Conservation (phyloP, 768 basidiomycete genomes). For the Mrakia hoshinonis region DNA sequence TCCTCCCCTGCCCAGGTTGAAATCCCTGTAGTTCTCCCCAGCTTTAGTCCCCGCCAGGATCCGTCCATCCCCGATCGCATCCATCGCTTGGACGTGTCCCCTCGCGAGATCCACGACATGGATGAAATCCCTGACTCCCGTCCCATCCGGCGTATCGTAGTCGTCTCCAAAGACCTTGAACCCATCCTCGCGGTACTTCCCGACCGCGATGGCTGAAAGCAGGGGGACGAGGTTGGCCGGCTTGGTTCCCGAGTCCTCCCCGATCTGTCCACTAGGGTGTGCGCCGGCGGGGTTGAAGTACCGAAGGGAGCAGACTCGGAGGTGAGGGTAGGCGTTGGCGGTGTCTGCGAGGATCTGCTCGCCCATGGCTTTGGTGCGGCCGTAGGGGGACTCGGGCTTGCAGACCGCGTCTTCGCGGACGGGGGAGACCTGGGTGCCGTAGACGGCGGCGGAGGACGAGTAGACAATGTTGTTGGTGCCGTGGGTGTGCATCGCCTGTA, state of each 20-base stretch:
- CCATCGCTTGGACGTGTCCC: too few relatives aligned
- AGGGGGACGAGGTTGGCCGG: slow-evolving; percentile 91
- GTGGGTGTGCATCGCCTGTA: slow-evolving; percentile 58
- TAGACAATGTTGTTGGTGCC: slow-evolving; percentile 83
- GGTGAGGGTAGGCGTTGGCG: slow-evolving; percentile 56
- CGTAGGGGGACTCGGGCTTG: slow-evolving; percentile 84
- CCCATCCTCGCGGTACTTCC: slow-evolving; percentile 61
- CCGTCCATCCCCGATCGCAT: too few relatives aligned
- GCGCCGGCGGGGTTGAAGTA: slow-evolving; percentile 99
- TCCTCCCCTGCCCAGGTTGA: slow-evolving; percentile 89
- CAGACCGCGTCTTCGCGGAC: slow-evolving; percentile 89
- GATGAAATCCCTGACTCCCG: slow-evolving; percentile 19
- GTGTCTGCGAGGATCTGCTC: slow-evolving; percentile 84
- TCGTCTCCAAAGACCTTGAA: slow-evolving; percentile 88
- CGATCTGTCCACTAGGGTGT: slow-evolving; percentile 87
- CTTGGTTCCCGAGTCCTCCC: slow-evolving; percentile 87
- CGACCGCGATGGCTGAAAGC: slow-evolving; percentile 87
- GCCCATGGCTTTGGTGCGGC: slow-evolving; percentile 88
- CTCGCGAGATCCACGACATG: not conserved
- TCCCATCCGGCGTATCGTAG: slow-evolving; percentile 76
- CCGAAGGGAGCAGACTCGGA: slow-evolving; percentile 64
- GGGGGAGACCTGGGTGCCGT: slow-evolving; percentile 83
- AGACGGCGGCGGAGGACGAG: slow-evolving; percentile 96
- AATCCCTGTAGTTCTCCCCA: slow-evolving; percentile 67
- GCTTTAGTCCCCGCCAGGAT: not conserved